Conservation (phyloP, 805 yeast species). For the Saccharomyces kudriavzevii region DNA sequence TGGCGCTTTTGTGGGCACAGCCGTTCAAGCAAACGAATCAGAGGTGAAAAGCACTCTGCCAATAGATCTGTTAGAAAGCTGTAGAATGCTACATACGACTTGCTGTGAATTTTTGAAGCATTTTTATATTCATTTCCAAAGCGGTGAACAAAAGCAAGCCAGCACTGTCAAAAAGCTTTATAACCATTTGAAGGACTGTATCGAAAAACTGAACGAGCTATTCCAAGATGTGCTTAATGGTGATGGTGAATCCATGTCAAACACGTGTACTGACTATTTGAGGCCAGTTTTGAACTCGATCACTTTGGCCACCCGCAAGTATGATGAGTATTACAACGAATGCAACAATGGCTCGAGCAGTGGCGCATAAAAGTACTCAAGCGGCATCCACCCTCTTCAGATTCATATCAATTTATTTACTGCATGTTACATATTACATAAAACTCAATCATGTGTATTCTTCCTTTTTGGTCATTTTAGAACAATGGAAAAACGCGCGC, state of each 20-base stretch:
- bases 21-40: slow-evolving; percentile 19
- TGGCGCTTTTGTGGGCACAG: slow-evolving; percentile 20
- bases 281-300: slow-evolving; percentile 40
- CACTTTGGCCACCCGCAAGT: slow-evolving; percentile 38
- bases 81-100: slow-evolving; percentile 59
- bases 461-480: neutral
- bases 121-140: slow-evolving; percentile 59
- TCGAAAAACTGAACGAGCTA: slow-evolving; percentile 33
- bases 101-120: slow-evolving; percentile 69
- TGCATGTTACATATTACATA: neutral
- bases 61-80: slow-evolving; percentile 37
- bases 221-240: slow-evolving; percentile 25
- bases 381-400: neutral
- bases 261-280: slow-evolving; percentile 30
- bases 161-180: slow-evolving; percentile 38
- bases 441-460: neutral
- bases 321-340: slow-evolving; percentile 27
- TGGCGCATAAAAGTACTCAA: neutral
- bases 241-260: slow-evolving; percentile 24
- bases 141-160: slow-evolving; percentile 40
- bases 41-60: slow-evolving; percentile 32
- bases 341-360: neutral
- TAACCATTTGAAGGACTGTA: slow-evolving; percentile 40
- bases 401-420: neutral
- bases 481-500: neutral